Evolutionary conservation across 1,284 basidiomycete genomes (phyloP).

Genomic region (Malassezia obtusa): DNA sequence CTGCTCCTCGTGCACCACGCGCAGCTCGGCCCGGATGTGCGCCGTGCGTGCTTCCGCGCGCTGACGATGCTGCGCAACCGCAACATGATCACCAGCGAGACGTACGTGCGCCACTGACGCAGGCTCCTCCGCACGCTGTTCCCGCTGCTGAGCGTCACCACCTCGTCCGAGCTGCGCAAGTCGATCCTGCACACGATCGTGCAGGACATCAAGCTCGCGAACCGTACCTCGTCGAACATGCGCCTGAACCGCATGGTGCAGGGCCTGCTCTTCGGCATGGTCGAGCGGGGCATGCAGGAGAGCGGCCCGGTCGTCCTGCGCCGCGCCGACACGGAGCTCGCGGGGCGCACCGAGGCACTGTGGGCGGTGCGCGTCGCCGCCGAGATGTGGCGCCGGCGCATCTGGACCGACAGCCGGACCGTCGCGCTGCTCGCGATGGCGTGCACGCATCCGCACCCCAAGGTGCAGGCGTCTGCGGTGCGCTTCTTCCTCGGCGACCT

Average conservation of each 20-base stretch:
- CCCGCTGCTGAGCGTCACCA: conserved; percentile 73
- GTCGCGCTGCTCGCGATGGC: conserved; percentile 85
- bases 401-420: conserved; percentile 88
- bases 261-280: conserved; percentile 88
- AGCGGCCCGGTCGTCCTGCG: conserved; percentile 6
- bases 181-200: conserved; percentile 90
- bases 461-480: conserved; percentile 90
- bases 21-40: conserved; percentile 35
- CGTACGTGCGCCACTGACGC: conserved; percentile 57
- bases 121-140: conserved; percentile 85
- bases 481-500: conserved; percentile 82
- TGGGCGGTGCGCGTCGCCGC: conserved; percentile 93
- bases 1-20: conserved; percentile 42
- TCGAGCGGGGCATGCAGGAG: conserved; percentile 67
- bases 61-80: conserved; percentile 78
- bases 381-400: conserved; percentile 85
- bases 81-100: conserved; percentile 78
- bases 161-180: conserved; percentile 69
- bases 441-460: conserved; percentile 84
- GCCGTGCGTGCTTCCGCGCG: conserved; percentile 27
- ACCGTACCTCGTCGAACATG: conserved; percentile 79
- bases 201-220: conserved; percentile 87
- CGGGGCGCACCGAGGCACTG: conserved; percentile 64
- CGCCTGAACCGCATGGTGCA: conserved; percentile 93
- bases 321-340: conserved; percentile 52